Evolutionary conservation across 2,329 filamentous ascomycete species (phyloP), one percentile per base, ranked within the genome.

Genomic region (Microascus cirrosus): DNA sequence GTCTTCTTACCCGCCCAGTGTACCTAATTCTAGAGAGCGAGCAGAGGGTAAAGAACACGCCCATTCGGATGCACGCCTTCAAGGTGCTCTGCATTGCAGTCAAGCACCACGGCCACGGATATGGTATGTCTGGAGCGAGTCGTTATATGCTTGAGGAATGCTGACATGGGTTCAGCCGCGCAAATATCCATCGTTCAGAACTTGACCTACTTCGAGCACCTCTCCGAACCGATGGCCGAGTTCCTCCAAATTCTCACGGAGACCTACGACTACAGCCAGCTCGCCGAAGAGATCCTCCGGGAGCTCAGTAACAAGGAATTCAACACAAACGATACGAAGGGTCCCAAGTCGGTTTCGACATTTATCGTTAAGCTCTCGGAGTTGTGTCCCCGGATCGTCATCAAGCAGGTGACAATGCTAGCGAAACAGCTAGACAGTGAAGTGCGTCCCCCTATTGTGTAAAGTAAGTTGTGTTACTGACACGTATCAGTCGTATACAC

Each of bases 221-320:
- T 99, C n/a, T 93, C 94, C 0, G 94, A 99, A 68, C 94, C 94
- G 1, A 99, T 99, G 94, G 94, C 94, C 35, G 95, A 99, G 70
- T 96, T 99, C 65, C 76, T 99, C 4, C 90, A 97, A 65, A 99
- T 97, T 66, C 78, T 99, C 28, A 87, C 92, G 1, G 92, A 97
- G 69, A 93, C 96, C 74, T 99, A 97, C 74, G 94, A 99, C 72
- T 95, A 97, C 69, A 89, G 92, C 18, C 94, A 99, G 67, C 79
- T 99, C 10, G 87, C 91, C 4, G 94, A 96, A 69, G 94, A 99
- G 68, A 89, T 97, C 34, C 73, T 99, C 59, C 86, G 90, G 65
- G 94, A 99, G 68, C 82, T 99, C 63, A 95, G 92, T 70, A 96
- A 92, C 73, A 99, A 96, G 70, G 93, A 97, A 68, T 99, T 97